Conservation (phyloP, 345 rosid species). For the thale cress (Arabidopsis thaliana) region DNA sequence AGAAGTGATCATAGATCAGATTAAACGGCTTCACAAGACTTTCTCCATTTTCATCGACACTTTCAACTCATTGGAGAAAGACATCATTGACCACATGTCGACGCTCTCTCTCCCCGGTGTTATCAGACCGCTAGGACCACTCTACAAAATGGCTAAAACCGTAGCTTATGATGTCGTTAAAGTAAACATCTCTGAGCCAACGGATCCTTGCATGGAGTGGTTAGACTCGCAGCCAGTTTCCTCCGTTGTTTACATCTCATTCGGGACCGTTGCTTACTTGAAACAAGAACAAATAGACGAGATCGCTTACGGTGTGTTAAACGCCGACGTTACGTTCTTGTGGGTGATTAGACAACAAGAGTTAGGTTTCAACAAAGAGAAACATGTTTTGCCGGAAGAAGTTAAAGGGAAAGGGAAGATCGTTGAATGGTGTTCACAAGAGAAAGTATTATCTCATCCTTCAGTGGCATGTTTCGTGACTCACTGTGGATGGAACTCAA, state of each 20-base stretch:
- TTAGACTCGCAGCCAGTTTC: slow-evolving; percentile 62
- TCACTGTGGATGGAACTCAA: slow-evolving; percentile 95
- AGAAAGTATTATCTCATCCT: slow-evolving; percentile 70
- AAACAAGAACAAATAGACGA: slow-evolving; percentile 76
- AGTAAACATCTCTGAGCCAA: slow-evolving; percentile 58
- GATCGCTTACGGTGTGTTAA: slow-evolving; percentile 67
- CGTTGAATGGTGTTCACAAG: slow-evolving; percentile 84
- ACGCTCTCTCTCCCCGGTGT: slow-evolving; percentile 46
- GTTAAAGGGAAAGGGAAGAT: slow-evolving; percentile 63
- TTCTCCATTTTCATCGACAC: slow-evolving; percentile 79
- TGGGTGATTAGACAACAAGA: slow-evolving; percentile 75
- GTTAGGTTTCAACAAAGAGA: slow-evolving; percentile 43
- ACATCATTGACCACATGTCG: slow-evolving; percentile 68
- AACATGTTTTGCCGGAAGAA: slow-evolving; percentile 64
- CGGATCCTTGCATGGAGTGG: slow-evolving; percentile 77
- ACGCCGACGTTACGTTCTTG: slow-evolving; percentile 63
- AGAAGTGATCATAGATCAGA: slow-evolving; percentile 65
- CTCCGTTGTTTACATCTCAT: slow-evolving; percentile 85
- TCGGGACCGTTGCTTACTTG: slow-evolving; percentile 69
- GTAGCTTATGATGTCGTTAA: slow-evolving; percentile 39
- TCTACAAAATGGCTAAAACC: slow-evolving; percentile 49
- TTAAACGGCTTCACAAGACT: slow-evolving; percentile 61
- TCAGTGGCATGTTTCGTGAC: slow-evolving; percentile 75
- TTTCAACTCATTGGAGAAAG: slow-evolving; percentile 73
- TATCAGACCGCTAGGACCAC: slow-evolving; percentile 63